Conservation (phyloP, 148 eudicot species). For the Rhododendron williamsianum region DNA sequence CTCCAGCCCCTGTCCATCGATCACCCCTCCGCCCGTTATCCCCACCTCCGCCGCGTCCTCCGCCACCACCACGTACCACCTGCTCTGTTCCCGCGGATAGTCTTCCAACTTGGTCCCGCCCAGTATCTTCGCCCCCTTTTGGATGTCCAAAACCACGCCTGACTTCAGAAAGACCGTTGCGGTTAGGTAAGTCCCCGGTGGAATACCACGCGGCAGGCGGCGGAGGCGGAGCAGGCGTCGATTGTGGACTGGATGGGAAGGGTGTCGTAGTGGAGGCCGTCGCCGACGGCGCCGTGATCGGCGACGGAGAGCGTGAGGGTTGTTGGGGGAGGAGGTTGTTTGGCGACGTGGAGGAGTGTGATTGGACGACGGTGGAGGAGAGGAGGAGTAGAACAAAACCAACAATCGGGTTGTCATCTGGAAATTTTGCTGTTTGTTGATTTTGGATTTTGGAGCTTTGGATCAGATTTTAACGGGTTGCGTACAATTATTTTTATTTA, state of each 20-base stretch:
- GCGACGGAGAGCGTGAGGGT: conserved; percentile 41
- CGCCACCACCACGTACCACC: conserved; percentile 89
- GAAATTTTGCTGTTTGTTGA: not conserved
- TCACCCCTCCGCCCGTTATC: conserved; percentile 85
- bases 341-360: conserved; percentile 24
- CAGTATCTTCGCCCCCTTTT: conserved; percentile 43
- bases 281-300: conserved; percentile 68
- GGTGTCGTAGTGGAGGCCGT: conserved; percentile 73
- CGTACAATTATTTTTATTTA: no score
- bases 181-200: conserved; percentile 69
- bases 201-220: conserved; percentile 59
- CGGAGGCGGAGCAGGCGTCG: conserved; percentile 51
- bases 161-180: conserved; percentile 61
- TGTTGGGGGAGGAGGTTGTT: conserved; percentile 16
- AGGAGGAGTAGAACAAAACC: not conserved
- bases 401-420: not conserved
- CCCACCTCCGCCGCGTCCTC: conserved; percentile 77
- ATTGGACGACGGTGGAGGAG: conserved; percentile 31
- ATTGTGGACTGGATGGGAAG: conserved; percentile 74
- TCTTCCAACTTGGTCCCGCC: conserved; percentile 67
- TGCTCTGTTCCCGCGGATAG: conserved; percentile 40
- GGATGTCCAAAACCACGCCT: conserved; percentile 59
- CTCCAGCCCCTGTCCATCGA: conserved; percentile 78
- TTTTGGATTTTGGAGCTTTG: not conserved
- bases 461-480: not conserved